These are phyloP conservation scores for Penicillium rolfsii DNA, from an alignment of 2,329 filamentous ascomycete genomes.

Conservation along the genomic window DNA sequence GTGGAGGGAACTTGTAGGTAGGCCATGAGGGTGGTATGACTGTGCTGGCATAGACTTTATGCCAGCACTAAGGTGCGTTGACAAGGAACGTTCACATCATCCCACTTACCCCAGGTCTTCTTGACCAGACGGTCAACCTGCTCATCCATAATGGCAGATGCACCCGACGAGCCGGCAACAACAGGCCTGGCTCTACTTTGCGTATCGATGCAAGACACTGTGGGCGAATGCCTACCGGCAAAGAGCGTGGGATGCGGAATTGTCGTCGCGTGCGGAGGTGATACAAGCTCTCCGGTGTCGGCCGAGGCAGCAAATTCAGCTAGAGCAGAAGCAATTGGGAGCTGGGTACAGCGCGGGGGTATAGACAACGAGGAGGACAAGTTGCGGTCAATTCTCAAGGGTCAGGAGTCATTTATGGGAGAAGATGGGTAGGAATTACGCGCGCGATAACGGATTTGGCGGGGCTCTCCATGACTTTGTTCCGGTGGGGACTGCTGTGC, in stretches of 20 bases:
- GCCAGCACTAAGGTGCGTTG: background rate
- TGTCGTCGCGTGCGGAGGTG: slow-evolving; percentile 18
- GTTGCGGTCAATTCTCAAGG: background rate
- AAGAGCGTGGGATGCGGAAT: slow-evolving; percentile 1
- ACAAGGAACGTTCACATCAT: background rate
- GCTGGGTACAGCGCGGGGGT: background rate
- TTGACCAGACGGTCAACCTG: slow-evolving; percentile 40
- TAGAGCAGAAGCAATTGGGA: slow-evolving; percentile 1
- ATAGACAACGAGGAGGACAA: background rate
- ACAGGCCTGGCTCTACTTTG: background rate
- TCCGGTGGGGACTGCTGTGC: slow-evolving; percentile 32
- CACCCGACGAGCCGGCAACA: background rate
- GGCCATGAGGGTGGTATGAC: background rate
- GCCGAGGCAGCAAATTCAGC: background rate
- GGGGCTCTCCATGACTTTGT: slow-evolving; percentile 26
- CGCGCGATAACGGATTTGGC: slow-evolving; percentile 24
- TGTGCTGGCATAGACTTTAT: background rate
- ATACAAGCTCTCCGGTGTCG: background rate
- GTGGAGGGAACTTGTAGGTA: background rate
- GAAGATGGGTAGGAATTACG: slow-evolving; percentile 4
- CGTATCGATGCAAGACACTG: background rate
- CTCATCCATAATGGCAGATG: slow-evolving; percentile 31
- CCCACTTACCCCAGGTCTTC: slow-evolving; percentile 41
- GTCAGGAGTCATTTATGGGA: slow-evolving; percentile 5
- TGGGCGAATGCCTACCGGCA: background rate